These are phyloP conservation scores for Colletotrichum tabaci DNA, from an alignment of 2,329 filamentous ascomycete genomes.

Conservation along the genomic window DNA sequence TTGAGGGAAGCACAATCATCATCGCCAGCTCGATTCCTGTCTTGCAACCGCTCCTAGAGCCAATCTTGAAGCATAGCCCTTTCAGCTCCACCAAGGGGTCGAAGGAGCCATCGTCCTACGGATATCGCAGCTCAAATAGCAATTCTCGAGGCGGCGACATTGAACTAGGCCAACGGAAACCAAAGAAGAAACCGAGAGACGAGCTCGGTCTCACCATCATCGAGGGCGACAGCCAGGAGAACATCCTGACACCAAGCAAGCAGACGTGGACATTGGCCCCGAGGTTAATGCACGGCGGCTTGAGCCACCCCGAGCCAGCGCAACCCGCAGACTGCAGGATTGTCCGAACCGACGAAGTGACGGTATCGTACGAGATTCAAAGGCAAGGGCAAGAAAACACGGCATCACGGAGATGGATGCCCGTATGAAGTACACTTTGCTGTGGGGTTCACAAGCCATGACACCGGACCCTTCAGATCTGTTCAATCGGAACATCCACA, in stretches of 20 bases:
- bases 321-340: background rate
- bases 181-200: constrained; percentile 31
- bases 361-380: background rate
- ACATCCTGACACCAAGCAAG: constrained; percentile 17
- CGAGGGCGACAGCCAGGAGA: constrained; percentile 41
- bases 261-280: background rate
- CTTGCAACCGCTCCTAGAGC: constrained; percentile 49
- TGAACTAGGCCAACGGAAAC: constrained; percentile 40
- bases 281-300: background rate
- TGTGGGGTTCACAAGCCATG: too few species aligned
- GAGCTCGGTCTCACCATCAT: constrained; percentile 41
- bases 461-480: too few species aligned
- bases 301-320: background rate
- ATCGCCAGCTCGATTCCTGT: constrained; percentile 54
- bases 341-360: background rate
- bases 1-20: constrained; percentile 54
- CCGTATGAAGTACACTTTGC: background rate
- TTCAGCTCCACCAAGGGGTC: constrained; percentile 45
- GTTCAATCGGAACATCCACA: too few species aligned
- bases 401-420: background rate
- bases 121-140: background rate
- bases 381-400: background rate
- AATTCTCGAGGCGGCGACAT: background rate
- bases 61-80: constrained; percentile 15
- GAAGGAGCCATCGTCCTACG: background rate